phyloP scores from a whole-genome alignment of 352 stramenopile species.

The Halophytophthora batemanensis region DNA sequence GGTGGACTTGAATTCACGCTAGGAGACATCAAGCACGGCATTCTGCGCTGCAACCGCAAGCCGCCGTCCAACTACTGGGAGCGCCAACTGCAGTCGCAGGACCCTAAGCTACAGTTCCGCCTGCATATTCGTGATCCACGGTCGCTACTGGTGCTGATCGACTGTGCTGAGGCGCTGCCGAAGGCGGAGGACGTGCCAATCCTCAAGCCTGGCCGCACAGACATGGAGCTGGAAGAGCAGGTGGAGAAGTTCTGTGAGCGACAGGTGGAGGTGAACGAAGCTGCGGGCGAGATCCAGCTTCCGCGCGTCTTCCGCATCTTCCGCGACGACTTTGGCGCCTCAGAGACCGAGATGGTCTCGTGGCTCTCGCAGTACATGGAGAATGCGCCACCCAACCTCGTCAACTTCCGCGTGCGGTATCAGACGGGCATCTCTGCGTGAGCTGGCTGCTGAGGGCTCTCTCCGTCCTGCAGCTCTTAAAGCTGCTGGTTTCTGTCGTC shows the following conservation, averaged over 20 bases:
- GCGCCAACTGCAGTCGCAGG: conserved; percentile 74
- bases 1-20: conserved; percentile 76
- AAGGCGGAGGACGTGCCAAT: conserved; percentile 65
- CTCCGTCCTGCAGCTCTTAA: no score
- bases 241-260: conserved; percentile 73
- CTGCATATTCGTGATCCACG: conserved; percentile 85
- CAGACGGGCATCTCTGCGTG: conserved; percentile 63
- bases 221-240: conserved; percentile 84
- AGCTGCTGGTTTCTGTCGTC: no score
- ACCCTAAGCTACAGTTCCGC: conserved; percentile 81
- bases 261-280: conserved; percentile 60
- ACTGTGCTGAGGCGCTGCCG: conserved; percentile 64
- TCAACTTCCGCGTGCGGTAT: conserved; percentile 81
- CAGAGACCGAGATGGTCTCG: conserved; percentile 81
- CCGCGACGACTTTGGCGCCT: conserved; percentile 83
- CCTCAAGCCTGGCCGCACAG: conserved; percentile 72
- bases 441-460: no score
- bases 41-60: conserved; percentile 86
- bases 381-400: conserved; percentile 56
- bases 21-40: conserved; percentile 85
- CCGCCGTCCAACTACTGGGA: conserved; percentile 87
- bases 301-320: conserved; percentile 81
- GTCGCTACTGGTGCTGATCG: conserved; percentile 77
- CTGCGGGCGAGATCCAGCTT: conserved; percentile 53
- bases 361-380: conserved; percentile 87